phyloP scores from a whole-genome alignment of 2,329 filamentous ascomycete species.

The Aspergillus latus region DNA sequence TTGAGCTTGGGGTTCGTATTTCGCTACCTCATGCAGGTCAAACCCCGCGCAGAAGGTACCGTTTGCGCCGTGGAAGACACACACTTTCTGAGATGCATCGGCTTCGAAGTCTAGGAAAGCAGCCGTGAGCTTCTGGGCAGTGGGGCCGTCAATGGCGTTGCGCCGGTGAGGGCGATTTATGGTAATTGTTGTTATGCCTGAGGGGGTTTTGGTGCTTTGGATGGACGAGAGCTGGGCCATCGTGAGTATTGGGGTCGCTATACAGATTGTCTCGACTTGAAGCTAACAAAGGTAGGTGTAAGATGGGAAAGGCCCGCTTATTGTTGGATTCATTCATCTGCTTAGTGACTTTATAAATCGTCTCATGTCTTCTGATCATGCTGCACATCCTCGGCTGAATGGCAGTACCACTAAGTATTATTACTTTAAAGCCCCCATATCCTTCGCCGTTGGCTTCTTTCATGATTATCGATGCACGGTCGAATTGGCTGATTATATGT shows the following conservation, averaged over 20 bases:
- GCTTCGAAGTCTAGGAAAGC: slow-evolving; percentile 53
- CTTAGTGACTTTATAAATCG: neutral
- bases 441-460: no score
- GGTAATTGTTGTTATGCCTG: slow-evolving; percentile 57
- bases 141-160: slow-evolving; percentile 55
- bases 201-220: slow-evolving; percentile 13
- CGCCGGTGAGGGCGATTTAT: slow-evolving; percentile 52
- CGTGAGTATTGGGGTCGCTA: no score
- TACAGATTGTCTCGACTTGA: neutral
- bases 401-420: neutral
- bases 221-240: neutral
- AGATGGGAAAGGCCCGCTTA: neutral
- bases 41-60: slow-evolving; percentile 56
- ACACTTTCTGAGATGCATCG: slow-evolving; percentile 53
- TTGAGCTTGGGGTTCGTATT: neutral
- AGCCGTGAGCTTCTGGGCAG: slow-evolving; percentile 49
- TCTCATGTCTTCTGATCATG: neutral
- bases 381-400: neutral
- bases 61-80: slow-evolving; percentile 50
- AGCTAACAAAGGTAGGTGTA: neutral
- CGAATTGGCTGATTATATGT: no score
- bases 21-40: slow-evolving; percentile 51
- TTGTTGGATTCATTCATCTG: neutral
- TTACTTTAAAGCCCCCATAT: no score
- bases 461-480: no score